phyloP scores from a whole-genome alignment of 495 filamentous ascomycete genomes.

The Penicillium mononematosum region DNA sequence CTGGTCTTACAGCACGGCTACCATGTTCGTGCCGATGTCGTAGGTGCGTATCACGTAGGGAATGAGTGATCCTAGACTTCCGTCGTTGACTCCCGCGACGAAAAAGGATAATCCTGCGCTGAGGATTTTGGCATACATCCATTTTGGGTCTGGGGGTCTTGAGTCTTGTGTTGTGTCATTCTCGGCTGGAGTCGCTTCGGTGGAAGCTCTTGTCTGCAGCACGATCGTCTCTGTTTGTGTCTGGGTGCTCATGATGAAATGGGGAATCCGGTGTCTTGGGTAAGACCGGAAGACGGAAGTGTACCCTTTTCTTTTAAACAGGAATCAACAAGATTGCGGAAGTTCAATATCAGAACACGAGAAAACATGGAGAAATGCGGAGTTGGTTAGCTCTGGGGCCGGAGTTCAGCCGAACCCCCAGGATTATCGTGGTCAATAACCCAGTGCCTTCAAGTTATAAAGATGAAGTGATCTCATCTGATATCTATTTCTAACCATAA shows the following conservation, averaged over 20 bases:
- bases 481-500: no score
- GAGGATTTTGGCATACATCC: slow-evolving; percentile 28
- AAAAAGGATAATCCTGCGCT: slow-evolving; percentile 33
- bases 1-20: slow-evolving; percentile 22
- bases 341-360: background rate
- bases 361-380: no score
- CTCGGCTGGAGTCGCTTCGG: background rate
- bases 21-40: slow-evolving; percentile 43
- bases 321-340: background rate
- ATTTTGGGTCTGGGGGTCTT: slow-evolving; percentile 14
- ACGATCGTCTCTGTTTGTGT: slow-evolving; percentile 18
- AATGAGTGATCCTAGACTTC: slow-evolving; percentile 53
- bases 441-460: no score
- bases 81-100: slow-evolving; percentile 43
- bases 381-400: no score
- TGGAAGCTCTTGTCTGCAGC: slow-evolving; percentile 6
- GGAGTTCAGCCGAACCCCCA: no score
- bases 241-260: slow-evolving; percentile 17
- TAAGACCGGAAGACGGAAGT: background rate
- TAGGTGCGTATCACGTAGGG: slow-evolving; percentile 54
- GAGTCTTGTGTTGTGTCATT: background rate
- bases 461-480: no score
- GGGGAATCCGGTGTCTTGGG: background rate
- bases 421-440: no score
- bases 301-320: background rate